Conservation (phyloP, 108 stramenopile genomes). For the Nitzschia putrida region DNA sequence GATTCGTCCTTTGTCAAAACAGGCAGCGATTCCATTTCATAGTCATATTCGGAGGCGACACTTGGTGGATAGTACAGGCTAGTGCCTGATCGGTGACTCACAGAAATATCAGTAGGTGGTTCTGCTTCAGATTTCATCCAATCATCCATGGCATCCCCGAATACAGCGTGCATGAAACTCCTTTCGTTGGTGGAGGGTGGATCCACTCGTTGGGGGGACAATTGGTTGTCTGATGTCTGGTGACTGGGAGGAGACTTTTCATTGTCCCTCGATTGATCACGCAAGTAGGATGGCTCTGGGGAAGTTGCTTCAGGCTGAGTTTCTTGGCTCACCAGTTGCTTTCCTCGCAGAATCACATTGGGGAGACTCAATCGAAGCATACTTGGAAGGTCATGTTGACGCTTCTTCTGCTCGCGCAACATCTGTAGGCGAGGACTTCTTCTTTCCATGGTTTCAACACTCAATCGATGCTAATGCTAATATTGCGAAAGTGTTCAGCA, state of each 20-base stretch:
- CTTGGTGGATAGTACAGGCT: too few species aligned
- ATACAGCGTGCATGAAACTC: not conserved
- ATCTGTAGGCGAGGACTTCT: not conserved
- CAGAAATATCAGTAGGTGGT: not conserved
- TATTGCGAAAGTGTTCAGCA: too few species aligned
- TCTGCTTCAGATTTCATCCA: slow-evolving; percentile 7
- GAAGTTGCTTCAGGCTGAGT: not conserved
- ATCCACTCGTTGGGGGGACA: not conserved
- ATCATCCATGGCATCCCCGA: slow-evolving; percentile 9
- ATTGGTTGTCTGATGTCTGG: not conserved
- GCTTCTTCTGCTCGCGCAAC: not conserved
- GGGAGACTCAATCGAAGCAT: not conserved
- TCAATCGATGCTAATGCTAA: too few species aligned
- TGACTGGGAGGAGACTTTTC: slow-evolving; percentile 7
- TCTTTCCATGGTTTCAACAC: not conserved
- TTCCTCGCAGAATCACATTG: not conserved
- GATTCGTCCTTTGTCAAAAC: not conserved
- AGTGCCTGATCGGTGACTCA: too few species aligned
- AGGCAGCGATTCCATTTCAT: not conserved
- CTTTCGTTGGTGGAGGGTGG: not conserved
- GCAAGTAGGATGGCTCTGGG: not conserved
- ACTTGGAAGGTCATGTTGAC: not conserved
- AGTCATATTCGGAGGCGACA: too few species aligned
- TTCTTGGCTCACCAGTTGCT: not conserved
- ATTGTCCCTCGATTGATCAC: slow-evolving; percentile 4